Evolutionary conservation across 345 rosid species (phyloP).

Genomic region (Triadica sebifera): DNA sequence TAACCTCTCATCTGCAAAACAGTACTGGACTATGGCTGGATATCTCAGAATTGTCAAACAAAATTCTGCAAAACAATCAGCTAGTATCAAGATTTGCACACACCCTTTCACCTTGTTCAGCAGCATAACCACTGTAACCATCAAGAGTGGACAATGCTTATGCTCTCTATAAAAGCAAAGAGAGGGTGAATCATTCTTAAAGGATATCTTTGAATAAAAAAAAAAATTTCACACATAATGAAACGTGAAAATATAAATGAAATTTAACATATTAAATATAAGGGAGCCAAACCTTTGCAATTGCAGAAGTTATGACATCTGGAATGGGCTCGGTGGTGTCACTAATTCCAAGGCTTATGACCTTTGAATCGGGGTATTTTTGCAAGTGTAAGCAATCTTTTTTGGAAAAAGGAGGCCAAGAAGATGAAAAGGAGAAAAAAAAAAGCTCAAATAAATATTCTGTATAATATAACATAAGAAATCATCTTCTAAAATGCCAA

Average conservation of each 20-base stretch:
- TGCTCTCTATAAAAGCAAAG: conserved; percentile 45
- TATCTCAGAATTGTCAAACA: neutral
- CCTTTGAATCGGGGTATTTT: conserved; percentile 81
- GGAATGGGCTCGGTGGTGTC: conserved; percentile 99
- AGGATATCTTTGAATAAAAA: neutral
- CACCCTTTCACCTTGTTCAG: conserved; percentile 97
- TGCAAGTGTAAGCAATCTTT: conserved; percentile 75
- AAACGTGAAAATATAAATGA: neutral
- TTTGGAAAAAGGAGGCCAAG: neutral
- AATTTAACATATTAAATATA: neutral
- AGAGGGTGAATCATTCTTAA: neutral
- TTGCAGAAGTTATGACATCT: conserved; percentile 77
- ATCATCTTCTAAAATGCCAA: neutral
- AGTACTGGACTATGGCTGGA: neutral
- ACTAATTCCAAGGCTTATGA: conserved; percentile 94
- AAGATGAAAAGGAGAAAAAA: neutral
- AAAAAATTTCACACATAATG: neutral
- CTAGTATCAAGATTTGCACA: conserved; percentile 13
- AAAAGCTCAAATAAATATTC: neutral
- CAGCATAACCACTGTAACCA: conserved; percentile 95
- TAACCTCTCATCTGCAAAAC: neutral
- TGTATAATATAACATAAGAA: neutral
- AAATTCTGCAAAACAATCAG: neutral
- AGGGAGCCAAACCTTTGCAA: conserved; percentile 52
- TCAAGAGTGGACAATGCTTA: conserved; percentile 67